Evolutionary conservation across 495 filamentous ascomycete species (phyloP).

Genomic region (Annulohypoxylon stygium): DNA sequence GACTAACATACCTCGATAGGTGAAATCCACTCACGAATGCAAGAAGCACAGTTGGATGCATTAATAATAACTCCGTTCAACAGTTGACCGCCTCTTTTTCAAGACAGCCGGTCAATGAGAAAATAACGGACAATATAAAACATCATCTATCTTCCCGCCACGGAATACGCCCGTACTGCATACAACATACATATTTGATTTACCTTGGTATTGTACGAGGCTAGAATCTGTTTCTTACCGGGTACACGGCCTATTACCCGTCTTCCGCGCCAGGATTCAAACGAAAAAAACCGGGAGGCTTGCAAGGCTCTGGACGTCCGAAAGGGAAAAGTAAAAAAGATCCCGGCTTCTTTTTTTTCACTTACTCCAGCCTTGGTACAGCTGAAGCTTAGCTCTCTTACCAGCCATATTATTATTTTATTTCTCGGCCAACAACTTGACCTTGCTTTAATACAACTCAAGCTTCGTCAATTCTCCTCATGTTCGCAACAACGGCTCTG

Average conservation of each 20-base stretch:
- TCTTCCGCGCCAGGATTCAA: constrained; percentile 41
- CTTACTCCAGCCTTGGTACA: constrained; percentile 30
- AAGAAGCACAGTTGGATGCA: constrained; percentile 14
- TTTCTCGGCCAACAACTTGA: neutral
- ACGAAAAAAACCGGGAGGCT: constrained; percentile 46
- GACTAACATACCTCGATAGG: constrained; percentile 15
- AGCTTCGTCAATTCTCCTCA: constrained; percentile 25
- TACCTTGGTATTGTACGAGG: constrained; percentile 31
- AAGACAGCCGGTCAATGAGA: neutral
- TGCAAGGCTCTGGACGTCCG: constrained; percentile 29
- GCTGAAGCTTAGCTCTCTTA: constrained; percentile 30
- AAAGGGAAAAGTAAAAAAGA: constrained; percentile 35
- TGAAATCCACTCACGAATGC: constrained; percentile 30
- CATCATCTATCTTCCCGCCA: constrained; percentile 10
- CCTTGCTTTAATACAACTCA: constrained; percentile 30
- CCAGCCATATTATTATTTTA: constrained; percentile 38
- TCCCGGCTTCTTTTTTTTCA: constrained; percentile 37
- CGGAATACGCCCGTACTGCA: constrained; percentile 2
- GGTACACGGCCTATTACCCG: constrained; percentile 34
- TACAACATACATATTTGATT: neutral
- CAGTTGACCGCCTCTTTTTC: constrained; percentile 43
- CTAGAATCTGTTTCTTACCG: constrained; percentile 36
- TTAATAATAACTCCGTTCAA: constrained; percentile 25
- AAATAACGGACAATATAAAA: constrained; percentile 25
- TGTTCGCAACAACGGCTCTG: constrained; percentile 31